A percentile compares a stretch with the other conserved stretches of the same genome.
Evolutionary conservation across 129 eudicot species (phyloP).

Genomic region (Tagetes patula): DNA sequence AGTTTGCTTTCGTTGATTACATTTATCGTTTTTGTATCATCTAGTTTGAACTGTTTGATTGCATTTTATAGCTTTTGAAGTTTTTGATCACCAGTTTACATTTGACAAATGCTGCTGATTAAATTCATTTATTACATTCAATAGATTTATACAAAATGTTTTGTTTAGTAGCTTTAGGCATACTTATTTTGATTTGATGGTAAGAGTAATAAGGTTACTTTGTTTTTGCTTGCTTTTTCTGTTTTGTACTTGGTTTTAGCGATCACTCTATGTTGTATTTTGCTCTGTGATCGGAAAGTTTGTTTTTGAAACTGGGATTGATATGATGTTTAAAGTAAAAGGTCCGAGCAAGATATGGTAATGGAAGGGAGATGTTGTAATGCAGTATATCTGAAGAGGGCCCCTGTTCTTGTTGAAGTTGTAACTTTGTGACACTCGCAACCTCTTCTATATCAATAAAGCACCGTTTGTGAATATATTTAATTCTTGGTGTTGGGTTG

Average conservation of each 20-base stretch:
- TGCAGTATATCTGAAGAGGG: constrained; percentile 55
- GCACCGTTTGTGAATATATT: constrained; percentile 33
- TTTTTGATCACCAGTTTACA: neutral
- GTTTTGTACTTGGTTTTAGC: neutral
- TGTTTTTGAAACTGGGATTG: constrained; percentile 36
- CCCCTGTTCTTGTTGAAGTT: constrained; percentile 78
- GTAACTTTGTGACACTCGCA: constrained; percentile 77
- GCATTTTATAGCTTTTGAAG: neutral
- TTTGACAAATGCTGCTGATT: no score
- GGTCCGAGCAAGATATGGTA: constrained; percentile 74
- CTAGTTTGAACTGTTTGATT: neutral
- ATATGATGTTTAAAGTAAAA: constrained; percentile 89
- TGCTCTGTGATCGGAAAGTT: neutral
- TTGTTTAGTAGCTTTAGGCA: no score
- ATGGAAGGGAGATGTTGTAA: constrained; percentile 29
- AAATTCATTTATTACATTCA: no score
- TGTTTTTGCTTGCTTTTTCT: neutral
- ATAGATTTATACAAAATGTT: no score
- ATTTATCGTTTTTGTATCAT: neutral
- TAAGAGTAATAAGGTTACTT: neutral
- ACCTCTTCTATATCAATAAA: constrained; percentile 68
- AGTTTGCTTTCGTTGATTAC: constrained; percentile 15
- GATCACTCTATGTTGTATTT: neutral
- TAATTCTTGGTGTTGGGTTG: constrained; percentile 62
- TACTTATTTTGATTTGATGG: neutral